phyloP scores from a whole-genome alignment of 2,329 filamentous ascomycete species.

The Ascochyta lentis region DNA sequence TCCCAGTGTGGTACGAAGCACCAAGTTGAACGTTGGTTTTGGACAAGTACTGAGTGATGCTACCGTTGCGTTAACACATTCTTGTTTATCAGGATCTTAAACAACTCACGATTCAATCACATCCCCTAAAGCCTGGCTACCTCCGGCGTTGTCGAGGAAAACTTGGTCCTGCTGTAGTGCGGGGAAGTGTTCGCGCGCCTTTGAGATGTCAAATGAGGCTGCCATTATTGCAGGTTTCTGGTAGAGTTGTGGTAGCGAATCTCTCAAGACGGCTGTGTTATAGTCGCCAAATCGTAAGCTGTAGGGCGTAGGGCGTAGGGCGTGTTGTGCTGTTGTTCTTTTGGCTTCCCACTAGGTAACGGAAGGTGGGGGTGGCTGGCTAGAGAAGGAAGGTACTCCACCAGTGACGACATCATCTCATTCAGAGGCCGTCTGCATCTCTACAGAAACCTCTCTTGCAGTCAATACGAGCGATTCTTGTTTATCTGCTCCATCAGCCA shows the following conservation, averaged over 20 bases:
- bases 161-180: constrained; percentile 71
- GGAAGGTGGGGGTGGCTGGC: constrained; percentile 8
- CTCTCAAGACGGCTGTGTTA: neutral
- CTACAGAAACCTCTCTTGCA: neutral
- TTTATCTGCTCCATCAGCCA: neutral
- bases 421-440: neutral
- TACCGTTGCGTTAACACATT: constrained; percentile 9
- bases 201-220: constrained; percentile 60
- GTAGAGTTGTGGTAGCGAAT: neutral
- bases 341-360: neutral
- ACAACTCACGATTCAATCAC: constrained; percentile 69
- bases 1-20: constrained; percentile 69
- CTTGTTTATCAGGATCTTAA: no score
- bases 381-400: constrained; percentile 20
- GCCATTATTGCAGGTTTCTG: constrained; percentile 29
- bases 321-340: constrained; percentile 1
- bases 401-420: constrained; percentile 13
- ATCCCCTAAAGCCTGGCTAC: constrained; percentile 71
- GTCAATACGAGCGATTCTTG: neutral
- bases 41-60: constrained; percentile 70
- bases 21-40: constrained; percentile 78
- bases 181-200: constrained; percentile 69
- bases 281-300: neutral
- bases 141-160: constrained; percentile 80
- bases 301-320: neutral